phyloP scores from a whole-genome alignment of 2,329 filamentous ascomycete species.

The Neonectria ditissima region DNA sequence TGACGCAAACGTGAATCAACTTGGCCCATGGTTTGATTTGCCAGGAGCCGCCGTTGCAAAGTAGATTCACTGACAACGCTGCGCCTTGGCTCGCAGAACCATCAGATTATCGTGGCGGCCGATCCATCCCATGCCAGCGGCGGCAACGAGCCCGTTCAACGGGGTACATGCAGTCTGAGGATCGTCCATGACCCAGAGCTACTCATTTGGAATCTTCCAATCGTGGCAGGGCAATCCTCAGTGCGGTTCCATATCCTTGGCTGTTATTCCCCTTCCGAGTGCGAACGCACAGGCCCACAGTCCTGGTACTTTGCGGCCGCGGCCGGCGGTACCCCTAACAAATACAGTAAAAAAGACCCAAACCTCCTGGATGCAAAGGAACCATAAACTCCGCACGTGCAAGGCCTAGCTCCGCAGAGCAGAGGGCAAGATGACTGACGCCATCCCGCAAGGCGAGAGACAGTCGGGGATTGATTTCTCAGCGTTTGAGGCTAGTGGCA shows the following conservation, averaged over 20 bases:
- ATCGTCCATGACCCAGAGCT: not conserved
- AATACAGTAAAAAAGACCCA: not conserved
- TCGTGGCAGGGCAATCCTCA: not conserved
- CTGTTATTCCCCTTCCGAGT: not conserved
- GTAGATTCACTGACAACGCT: constrained; percentile 8
- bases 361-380: constrained; percentile 6
- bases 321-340: not conserved
- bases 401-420: constrained; percentile 11
- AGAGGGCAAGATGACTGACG: constrained; percentile 18
- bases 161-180: not conserved
- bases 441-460: constrained; percentile 21
- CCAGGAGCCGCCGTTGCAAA: constrained; percentile 1
- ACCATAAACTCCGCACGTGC: constrained; percentile 9
- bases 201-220: not conserved
- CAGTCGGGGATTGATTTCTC: constrained; percentile 5
- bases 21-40: constrained; percentile 6
- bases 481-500: not conserved
- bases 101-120: constrained; percentile 7
- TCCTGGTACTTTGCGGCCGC: not conserved
- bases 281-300: constrained; percentile 6
- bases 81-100: constrained; percentile 14
- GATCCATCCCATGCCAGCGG: constrained; percentile 1
- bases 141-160: not conserved
- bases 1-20: constrained; percentile 4
- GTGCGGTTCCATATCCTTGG: not conserved